Conservation (phyloP, 2,329 filamentous ascomycete genomes). For the Zymoseptoria brevis region DNA sequence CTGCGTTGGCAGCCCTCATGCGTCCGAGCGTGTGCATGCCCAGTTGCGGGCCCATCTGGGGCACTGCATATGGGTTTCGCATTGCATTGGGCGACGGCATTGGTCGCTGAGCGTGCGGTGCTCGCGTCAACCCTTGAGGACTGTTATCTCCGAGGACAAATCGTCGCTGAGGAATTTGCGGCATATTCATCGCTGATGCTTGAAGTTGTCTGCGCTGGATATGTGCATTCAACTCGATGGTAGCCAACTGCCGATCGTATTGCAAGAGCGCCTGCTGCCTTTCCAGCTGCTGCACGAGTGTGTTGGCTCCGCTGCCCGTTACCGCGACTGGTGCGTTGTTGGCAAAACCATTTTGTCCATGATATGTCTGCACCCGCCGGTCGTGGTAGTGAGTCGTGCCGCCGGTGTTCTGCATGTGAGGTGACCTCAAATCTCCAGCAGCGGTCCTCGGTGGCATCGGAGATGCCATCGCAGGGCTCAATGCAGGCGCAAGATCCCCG, state of each 20-base stretch:
- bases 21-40: background rate
- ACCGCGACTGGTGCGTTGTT: background rate
- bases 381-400: background rate
- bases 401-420: background rate
- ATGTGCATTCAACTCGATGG: background rate
- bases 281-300: background rate
- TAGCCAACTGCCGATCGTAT: background rate
- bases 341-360: background rate
- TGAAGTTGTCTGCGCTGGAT: background rate
- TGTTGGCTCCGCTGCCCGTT: background rate
- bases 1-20: background rate
- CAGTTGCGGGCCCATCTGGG: background rate
- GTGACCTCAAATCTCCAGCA: background rate
- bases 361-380: background rate
- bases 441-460: background rate
- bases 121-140: background rate
- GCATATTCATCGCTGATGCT: background rate
- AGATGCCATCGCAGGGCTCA: background rate
- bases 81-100: background rate
- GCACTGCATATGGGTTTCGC: background rate
- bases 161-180: background rate
- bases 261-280: background rate
- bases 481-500: background rate
- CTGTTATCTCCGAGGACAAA: background rate
- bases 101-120: background rate